Percentiles rank a stretch among this genome's conserved stretches.
phyloP scores from a whole-genome alignment of 352 stramenopile species.

The Phytophthora constricta region DNA sequence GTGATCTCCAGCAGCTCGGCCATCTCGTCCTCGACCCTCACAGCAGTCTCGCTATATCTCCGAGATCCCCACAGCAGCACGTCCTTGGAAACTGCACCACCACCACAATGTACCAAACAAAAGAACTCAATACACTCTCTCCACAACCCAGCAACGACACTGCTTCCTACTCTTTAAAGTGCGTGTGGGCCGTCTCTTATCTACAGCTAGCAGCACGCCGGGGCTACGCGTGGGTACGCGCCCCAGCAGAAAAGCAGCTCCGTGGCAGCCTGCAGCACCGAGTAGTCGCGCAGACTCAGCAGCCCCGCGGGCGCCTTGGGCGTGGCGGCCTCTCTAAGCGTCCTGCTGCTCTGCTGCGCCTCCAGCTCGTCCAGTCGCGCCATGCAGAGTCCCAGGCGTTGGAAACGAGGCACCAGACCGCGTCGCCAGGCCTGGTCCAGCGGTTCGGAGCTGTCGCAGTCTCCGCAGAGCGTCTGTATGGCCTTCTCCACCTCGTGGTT shows the following conservation, averaged over 20 bases:
- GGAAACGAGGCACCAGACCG: conserved; percentile 50
- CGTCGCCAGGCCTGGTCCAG: conserved; percentile 36
- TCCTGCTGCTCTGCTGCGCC: conserved; percentile 18
- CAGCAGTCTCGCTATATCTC: conserved; percentile 20
- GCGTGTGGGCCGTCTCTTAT: conserved; percentile 73
- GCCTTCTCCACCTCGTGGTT: conserved; percentile 33
- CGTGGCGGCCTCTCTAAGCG: conserved; percentile 9
- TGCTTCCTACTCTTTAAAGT: conserved; percentile 74
- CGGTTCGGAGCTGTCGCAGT: conserved; percentile 20
- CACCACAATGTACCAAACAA: background rate
- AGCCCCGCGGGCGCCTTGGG: conserved; percentile 66
- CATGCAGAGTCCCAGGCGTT: conserved; percentile 56
- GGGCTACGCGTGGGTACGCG: conserved; percentile 56
- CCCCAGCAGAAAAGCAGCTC: conserved; percentile 83
- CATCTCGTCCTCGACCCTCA: conserved; percentile 7
- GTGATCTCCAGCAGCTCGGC: conserved; percentile 53
- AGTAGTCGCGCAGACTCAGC: conserved; percentile 87
- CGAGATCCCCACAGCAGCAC: conserved; percentile 58
- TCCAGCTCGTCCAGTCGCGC: conserved; percentile 53
- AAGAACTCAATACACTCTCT: conserved; percentile 7
- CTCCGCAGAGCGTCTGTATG: conserved; percentile 41
- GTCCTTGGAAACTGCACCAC: conserved; percentile 54
- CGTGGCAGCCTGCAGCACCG: conserved; percentile 76
- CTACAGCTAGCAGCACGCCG: conserved; percentile 64
- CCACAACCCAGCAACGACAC: background rate